Percentiles rank a stretch among this genome's conserved stretches.
phyloP scores from a whole-genome alignment of 208 protist genomes.

The Trypanosomatidae sp. region DNA sequence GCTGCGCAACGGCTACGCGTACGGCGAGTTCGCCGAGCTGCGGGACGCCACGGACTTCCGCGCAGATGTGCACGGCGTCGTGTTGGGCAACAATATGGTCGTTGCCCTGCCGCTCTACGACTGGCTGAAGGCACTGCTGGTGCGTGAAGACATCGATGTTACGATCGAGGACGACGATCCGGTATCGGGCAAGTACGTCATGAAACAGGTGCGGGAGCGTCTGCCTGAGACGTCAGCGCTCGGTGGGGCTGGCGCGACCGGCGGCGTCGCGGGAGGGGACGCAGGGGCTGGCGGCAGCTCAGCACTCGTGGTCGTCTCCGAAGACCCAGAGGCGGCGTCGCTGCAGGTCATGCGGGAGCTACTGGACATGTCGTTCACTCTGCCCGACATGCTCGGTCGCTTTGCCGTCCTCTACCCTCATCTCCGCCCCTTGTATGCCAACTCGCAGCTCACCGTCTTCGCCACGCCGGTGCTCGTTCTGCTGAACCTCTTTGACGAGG shows the following conservation, averaged over 20 bases:
- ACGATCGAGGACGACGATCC: slow-evolving; percentile 69
- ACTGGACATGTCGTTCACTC: slow-evolving; percentile 47
- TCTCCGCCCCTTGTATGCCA: slow-evolving; percentile 68
- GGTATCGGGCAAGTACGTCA: slow-evolving; percentile 58
- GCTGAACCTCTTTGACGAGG: slow-evolving; percentile 88
- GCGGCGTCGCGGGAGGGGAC: slow-evolving; percentile 7
- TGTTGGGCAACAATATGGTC: slow-evolving; percentile 65
- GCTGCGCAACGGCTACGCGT: slow-evolving; percentile 66
- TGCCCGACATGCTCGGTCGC: slow-evolving; percentile 62
- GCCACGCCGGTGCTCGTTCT: slow-evolving; percentile 81
- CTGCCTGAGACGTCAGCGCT: slow-evolving; percentile 17
- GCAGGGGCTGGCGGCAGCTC: slow-evolving; percentile 9
- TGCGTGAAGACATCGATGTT: slow-evolving; percentile 70
- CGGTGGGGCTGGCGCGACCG: background rate
- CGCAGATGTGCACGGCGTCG: slow-evolving; percentile 67
- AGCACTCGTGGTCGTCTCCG: slow-evolving; percentile 44
- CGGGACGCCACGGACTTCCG: slow-evolving; percentile 64
- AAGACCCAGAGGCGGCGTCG: slow-evolving; percentile 32
- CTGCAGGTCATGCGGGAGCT: slow-evolving; percentile 76
- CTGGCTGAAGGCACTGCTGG: slow-evolving; percentile 73
- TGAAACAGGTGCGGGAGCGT: slow-evolving; percentile 38
- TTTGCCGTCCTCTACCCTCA: slow-evolving; percentile 66
- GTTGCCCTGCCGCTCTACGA: slow-evolving; percentile 69
- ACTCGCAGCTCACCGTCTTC: slow-evolving; percentile 66
- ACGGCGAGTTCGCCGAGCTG: slow-evolving; percentile 67